Conservation (phyloP, 1,139 yeast genomes). For the Suhomyces coccinellae region DNA sequence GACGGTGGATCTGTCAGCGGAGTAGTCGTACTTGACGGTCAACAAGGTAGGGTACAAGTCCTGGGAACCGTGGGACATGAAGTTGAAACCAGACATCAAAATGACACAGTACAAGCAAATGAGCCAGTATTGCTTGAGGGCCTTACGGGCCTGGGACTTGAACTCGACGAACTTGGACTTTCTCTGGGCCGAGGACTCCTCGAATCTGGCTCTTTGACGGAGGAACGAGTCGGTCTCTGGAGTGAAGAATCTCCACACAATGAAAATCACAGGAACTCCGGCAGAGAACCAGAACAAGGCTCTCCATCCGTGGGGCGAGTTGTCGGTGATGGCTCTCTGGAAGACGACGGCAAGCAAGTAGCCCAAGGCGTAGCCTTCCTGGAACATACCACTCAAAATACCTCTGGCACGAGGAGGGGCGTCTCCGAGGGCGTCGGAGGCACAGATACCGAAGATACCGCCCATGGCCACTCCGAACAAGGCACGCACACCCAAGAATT, state of each 20-base stretch:
- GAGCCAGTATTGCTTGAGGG: conserved; percentile 40
- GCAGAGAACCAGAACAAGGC: conserved; percentile 45
- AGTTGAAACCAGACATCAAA: conserved; percentile 47
- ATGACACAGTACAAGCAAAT: conserved; percentile 37
- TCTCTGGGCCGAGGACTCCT: conserved; percentile 17
- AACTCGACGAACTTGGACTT: conserved; percentile 20
- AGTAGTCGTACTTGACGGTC: conserved; percentile 52
- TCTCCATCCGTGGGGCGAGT: conserved; percentile 39
- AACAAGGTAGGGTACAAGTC: conserved; percentile 70
- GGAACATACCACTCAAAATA: conserved; percentile 41
- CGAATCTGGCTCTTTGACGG: conserved; percentile 26
- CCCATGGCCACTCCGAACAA: conserved; percentile 48
- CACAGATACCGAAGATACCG: conserved; percentile 41
- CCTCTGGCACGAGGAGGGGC: conserved; percentile 42
- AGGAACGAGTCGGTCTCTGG: conserved; percentile 42
- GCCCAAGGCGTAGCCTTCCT: conserved; percentile 48
- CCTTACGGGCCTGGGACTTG: conserved; percentile 27
- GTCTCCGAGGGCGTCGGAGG: conserved; percentile 42
- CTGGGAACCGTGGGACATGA: conserved; percentile 74
- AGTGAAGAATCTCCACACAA: conserved; percentile 35
- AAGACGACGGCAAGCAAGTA: conserved; percentile 44
- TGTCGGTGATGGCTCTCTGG: conserved; percentile 41
- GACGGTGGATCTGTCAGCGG: conserved; percentile 56
- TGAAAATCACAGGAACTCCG: conserved; percentile 41
- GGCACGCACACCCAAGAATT: conserved; percentile 43